phyloP scores from a whole-genome alignment of 345 rosid species.

The Rhodomyrtus tomentosa region DNA sequence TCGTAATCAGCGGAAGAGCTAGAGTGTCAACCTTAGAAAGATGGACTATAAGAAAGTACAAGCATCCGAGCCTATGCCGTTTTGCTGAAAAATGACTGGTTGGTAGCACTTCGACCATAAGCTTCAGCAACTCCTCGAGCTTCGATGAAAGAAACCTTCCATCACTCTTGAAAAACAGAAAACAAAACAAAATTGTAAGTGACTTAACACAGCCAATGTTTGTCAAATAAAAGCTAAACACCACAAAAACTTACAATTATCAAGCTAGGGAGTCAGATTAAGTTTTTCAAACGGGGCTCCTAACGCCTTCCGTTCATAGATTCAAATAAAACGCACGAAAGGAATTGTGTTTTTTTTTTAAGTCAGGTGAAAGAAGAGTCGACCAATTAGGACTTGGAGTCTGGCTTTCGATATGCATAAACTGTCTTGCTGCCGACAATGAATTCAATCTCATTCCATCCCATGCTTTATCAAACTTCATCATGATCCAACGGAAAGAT shows the following conservation, averaged over 20 bases:
- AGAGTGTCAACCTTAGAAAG: conserved; percentile 34
- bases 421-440: not conserved
- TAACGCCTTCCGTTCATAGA: not conserved
- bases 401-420: not conserved
- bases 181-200: not conserved
- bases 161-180: conserved; percentile 23
- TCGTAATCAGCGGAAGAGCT: not conserved
- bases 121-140: conserved; percentile 52
- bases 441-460: not conserved
- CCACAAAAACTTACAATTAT: not conserved
- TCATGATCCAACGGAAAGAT: not conserved
- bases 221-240: not conserved
- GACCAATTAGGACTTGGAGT: not conserved
- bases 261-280: not conserved
- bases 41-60: conserved; percentile 60
- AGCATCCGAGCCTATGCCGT: conserved; percentile 85
- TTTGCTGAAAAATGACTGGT: conserved; percentile 86
- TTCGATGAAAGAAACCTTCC: conserved; percentile 47
- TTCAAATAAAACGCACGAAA: not conserved
- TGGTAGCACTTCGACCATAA: conserved; percentile 61
- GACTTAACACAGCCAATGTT: not conserved
- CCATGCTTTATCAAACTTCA: not conserved
- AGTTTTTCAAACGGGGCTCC: not conserved
- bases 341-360: not conserved
- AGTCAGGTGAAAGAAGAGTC: not conserved